These are phyloP conservation scores for Fusarium sp. DNA, from an alignment of 2,329 filamentous ascomycete species.

Conservation along the genomic window DNA sequence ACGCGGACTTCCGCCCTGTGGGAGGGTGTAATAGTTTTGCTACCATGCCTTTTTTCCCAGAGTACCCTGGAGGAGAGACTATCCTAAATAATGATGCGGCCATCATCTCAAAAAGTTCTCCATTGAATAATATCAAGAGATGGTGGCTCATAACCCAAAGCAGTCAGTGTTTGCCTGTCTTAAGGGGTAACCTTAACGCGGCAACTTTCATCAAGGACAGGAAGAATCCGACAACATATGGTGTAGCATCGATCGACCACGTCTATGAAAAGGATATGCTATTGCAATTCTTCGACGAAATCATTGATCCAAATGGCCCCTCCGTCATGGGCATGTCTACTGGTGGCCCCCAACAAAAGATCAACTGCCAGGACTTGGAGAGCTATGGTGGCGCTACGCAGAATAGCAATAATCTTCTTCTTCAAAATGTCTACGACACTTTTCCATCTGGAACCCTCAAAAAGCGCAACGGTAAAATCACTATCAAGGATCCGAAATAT, in stretches of 20 bases:
- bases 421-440: slow-evolving; percentile 3
- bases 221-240: too few relatives aligned
- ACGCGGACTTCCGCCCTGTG: too few relatives aligned
- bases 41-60: neutral
- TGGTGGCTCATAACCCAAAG: neutral
- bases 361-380: slow-evolving; percentile 22
- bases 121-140: neutral
- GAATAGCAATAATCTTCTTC: neutral
- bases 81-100: neutral
- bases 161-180: neutral
- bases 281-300: slow-evolving; percentile 2
- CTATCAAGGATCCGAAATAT: neutral
- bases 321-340: neutral
- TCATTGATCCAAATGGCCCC: neutral
- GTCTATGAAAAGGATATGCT: slow-evolving; percentile 34
- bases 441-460: too few relatives aligned
- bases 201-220: too few relatives aligned
- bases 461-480: too few relatives aligned
- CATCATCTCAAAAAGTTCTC: neutral
- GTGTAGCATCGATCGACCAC: slow-evolving; percentile 22
- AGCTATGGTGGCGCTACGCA: neutral
- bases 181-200: neutral
- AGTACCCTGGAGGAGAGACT: neutral
- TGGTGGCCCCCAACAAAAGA: neutral
- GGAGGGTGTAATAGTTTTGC: neutral